A percentile compares a stretch with the other conserved stretches of the same genome.
These are phyloP conservation scores for Ceratocystis cubensis DNA, from an alignment of 2,329 filamentous ascomycete genomes.

Conservation along the genomic window DNA sequence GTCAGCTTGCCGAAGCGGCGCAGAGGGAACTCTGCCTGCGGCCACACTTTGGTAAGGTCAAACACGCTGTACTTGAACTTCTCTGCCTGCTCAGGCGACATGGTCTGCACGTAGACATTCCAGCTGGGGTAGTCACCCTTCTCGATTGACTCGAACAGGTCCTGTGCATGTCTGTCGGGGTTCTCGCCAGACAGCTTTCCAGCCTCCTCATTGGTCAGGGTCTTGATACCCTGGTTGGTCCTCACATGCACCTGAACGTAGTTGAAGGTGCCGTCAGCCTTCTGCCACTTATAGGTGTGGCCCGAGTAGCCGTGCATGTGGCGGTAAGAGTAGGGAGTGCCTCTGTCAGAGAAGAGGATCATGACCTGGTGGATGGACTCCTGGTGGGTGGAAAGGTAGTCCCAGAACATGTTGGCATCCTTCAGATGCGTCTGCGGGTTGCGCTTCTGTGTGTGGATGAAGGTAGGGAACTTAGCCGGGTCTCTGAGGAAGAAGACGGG, in stretches of 20 bases:
- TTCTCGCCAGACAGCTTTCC: slow-evolving; percentile 41
- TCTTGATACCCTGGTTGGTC: slow-evolving; percentile 50
- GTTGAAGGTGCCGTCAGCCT: slow-evolving; percentile 51
- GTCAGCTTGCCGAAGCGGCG: slow-evolving; percentile 49
- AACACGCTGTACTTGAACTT: slow-evolving; percentile 52
- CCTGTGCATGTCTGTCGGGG: slow-evolving; percentile 50
- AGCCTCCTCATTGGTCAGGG: slow-evolving; percentile 46
- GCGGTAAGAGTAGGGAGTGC: slow-evolving; percentile 52
- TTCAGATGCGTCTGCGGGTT: slow-evolving; percentile 59
- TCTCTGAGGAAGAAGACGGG: slow-evolving; percentile 67
- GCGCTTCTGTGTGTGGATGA: slow-evolving; percentile 68
- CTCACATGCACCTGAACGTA: slow-evolving; percentile 55
- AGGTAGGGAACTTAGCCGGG: slow-evolving; percentile 59
- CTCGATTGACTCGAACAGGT: slow-evolving; percentile 52
- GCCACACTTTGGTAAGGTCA: slow-evolving; percentile 59
- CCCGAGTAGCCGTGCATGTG: slow-evolving; percentile 57
- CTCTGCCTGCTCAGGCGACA: slow-evolving; percentile 50
- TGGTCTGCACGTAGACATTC: slow-evolving; percentile 51
- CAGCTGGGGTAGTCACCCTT: slow-evolving; percentile 49
- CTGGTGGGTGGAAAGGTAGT: slow-evolving; percentile 42
- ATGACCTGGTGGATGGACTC: slow-evolving; percentile 53
- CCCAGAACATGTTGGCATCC: slow-evolving; percentile 49
- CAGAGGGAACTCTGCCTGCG: slow-evolving; percentile 48
- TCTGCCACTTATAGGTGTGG: slow-evolving; percentile 55
- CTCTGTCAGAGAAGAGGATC: slow-evolving; percentile 53